Conservation (phyloP, 78 protist genomes). For the Isochrysis galbana region DNA sequence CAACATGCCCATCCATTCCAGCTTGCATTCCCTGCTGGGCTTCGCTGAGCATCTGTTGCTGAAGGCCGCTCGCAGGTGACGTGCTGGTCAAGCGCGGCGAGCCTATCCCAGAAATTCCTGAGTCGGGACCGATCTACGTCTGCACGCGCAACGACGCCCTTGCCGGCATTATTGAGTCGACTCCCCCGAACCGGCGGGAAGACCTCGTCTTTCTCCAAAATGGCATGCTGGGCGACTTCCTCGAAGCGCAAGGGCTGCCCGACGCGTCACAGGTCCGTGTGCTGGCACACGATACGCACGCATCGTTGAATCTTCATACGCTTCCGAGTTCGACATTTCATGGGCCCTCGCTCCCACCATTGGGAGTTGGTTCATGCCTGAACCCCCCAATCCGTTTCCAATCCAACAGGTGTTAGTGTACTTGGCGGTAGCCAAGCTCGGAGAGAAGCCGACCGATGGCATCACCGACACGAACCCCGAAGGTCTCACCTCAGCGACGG, state of each 20-base stretch:
- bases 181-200: not conserved
- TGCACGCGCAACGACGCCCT: constrained; percentile 51
- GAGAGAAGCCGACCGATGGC: constrained; percentile 53
- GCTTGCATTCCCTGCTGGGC: not conserved
- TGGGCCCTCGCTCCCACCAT: too few species aligned
- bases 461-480: constrained; percentile 54
- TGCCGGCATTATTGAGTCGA: not conserved
- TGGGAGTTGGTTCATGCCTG: too few species aligned
- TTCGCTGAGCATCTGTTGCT: not conserved
- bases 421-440: constrained; percentile 52
- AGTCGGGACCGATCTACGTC: constrained; percentile 41
- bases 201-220: constrained; percentile 31
- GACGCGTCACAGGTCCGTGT: not conserved
- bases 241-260: not conserved
- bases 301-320: too few species aligned
- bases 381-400: too few species aligned
- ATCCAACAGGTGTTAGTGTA: constrained; percentile 48
- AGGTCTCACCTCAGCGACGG: constrained; percentile 50
- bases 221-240: constrained; percentile 24
- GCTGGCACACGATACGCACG: too few species aligned
- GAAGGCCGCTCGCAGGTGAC: not conserved
- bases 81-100: not conserved
- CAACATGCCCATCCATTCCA: not conserved
- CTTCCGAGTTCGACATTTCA: too few species aligned
- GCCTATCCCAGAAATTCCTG: not conserved